Conservation (phyloP, 2,329 filamentous ascomycete genomes). For the Beauveria brongniartii region DNA sequence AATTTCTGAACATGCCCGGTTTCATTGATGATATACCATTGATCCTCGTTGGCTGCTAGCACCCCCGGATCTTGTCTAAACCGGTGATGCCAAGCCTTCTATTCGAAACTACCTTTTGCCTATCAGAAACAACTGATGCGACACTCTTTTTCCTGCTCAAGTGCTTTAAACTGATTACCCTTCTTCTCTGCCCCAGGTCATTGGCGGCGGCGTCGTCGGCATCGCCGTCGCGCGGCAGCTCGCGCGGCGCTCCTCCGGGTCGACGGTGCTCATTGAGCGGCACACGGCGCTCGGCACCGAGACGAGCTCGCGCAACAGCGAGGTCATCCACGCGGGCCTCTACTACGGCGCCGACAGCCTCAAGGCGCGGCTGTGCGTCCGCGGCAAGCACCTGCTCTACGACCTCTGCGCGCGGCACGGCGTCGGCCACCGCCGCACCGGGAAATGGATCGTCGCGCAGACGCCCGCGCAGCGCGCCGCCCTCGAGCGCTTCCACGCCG, state of each 20-base stretch:
- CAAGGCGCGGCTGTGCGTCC: conserved; percentile 77
- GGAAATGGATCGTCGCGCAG: conserved; percentile 96
- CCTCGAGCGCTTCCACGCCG: conserved; percentile 42
- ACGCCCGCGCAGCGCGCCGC: conserved; percentile 59
- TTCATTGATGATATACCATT: background rate
- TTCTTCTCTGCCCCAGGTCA: conserved; percentile 30
- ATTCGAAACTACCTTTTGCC: background rate
- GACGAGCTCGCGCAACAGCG: conserved; percentile 83
- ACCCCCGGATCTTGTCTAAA: background rate
- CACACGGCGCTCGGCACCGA: conserved; percentile 71
- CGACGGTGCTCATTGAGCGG: conserved; percentile 73
- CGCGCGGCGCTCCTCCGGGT: conserved; percentile 51
- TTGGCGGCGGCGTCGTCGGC: conserved; percentile 62
- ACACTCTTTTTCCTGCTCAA: no score
- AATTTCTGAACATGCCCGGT: background rate
- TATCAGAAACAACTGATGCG: background rate
- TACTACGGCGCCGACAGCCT: conserved; percentile 74
- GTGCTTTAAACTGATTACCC: background rate
- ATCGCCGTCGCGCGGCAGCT: conserved; percentile 71
- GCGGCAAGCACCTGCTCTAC: conserved; percentile 71
- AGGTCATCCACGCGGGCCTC: conserved; percentile 92
- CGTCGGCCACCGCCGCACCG: conserved; percentile 66
- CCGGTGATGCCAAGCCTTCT: background rate
- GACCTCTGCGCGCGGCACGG: conserved; percentile 58
- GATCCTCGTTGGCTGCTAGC: background rate